Evolutionary conservation across 2,329 filamentous ascomycete genomes (phyloP).

Genomic region (Ophiocordyceps sinensis): DNA sequence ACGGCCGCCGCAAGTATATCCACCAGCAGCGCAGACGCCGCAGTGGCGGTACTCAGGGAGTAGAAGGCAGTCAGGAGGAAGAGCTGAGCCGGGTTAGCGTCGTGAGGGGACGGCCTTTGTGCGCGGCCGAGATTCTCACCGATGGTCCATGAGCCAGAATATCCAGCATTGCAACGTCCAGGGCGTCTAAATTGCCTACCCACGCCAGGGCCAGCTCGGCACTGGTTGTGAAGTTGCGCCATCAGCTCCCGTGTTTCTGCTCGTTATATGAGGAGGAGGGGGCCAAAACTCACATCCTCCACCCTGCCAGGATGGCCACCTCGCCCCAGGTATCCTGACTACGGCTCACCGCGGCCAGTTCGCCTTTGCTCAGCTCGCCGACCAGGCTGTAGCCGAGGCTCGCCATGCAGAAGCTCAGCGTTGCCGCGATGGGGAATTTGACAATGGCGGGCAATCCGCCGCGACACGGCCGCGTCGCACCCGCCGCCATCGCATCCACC

Average conservation of each 20-base stretch:
- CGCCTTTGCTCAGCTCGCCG: constrained; percentile 43
- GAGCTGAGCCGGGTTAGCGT: constrained; percentile 27
- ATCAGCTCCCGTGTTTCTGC: not conserved
- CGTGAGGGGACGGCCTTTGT: not conserved
- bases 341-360: constrained; percentile 54
- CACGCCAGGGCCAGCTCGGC: constrained; percentile 59
- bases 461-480: not conserved
- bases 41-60: constrained; percentile 45
- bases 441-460: constrained; percentile 25
- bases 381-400: constrained; percentile 49
- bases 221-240: constrained; percentile 23
- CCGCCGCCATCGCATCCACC: not conserved
- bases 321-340: constrained; percentile 47
- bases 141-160: constrained; percentile 62
- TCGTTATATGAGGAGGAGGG: not conserved
- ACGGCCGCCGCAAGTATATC: constrained; percentile 54
- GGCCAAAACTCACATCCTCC: constrained; percentile 35
- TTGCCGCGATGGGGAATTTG: constrained; percentile 38
- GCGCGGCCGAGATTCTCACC: constrained; percentile 18
- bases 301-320: constrained; percentile 36
- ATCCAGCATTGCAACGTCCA: constrained; percentile 50
- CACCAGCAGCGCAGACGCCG: constrained; percentile 47
- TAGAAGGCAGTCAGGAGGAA: constrained; percentile 72
- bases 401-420: constrained; percentile 46
- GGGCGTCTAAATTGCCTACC: constrained; percentile 59